phyloP scores from a whole-genome alignment of 352 stramenopile species.

The Pelagophyceae sp. region DNA sequence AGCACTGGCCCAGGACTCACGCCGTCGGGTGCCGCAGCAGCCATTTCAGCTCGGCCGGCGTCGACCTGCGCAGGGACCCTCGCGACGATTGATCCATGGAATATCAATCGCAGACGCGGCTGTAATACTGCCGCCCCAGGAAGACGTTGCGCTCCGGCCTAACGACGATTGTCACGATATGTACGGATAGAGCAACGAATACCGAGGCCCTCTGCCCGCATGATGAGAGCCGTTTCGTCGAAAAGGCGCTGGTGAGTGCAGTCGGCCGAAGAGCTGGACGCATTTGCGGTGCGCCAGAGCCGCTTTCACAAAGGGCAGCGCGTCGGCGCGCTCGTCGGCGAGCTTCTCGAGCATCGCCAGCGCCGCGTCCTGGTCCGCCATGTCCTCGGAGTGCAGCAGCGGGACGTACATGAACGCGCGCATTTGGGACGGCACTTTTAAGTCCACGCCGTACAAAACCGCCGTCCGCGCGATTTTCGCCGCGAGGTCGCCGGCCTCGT shows the following conservation, averaged over 20 bases:
- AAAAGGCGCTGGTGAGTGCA: too few species aligned
- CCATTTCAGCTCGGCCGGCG: background rate
- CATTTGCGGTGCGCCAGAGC: background rate
- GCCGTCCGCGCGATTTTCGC: background rate
- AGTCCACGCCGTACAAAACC: background rate
- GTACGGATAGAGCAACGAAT: too few species aligned
- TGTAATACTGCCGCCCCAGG: background rate
- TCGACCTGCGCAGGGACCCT: too few species aligned
- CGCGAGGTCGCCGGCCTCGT: background rate
- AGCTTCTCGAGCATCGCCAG: background rate
- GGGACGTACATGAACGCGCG: background rate
- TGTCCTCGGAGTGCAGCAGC: background rate
- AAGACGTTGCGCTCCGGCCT: background rate
- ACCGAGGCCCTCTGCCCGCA: too few species aligned
- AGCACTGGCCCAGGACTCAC: too few species aligned
- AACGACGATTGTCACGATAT: too few species aligned
- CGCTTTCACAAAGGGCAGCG: background rate
- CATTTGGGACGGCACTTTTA: background rate
- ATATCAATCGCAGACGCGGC: too few species aligned
- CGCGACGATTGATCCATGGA: too few species aligned
- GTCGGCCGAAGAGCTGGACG: background rate
- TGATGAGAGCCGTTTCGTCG: too few species aligned
- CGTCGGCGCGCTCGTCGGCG: background rate
- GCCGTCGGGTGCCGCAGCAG: background rate
- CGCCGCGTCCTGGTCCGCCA: background rate